Base-by-base conservation (phyloP, 768 basidiomycete species). In the Russula ochroleuca region DNA sequence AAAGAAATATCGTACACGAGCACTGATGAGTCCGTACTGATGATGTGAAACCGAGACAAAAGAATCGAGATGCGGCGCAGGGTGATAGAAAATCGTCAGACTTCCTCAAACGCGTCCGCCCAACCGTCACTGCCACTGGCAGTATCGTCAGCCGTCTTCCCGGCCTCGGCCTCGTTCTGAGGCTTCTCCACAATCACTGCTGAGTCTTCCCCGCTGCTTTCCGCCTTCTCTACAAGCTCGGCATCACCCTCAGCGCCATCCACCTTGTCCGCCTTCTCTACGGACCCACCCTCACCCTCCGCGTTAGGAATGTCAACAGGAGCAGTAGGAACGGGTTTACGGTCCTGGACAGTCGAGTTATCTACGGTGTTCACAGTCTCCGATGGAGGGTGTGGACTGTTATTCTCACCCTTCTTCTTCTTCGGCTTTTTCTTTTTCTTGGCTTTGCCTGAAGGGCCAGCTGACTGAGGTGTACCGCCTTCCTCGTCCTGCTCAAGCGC, bases 321-420 rank as follows among this genome's bases (percentile, higher is more conserved):
- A 40, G 25, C 5, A 35, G 56, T 14, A 47, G 38, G 9, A 38
- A 53, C 41, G 37, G 56, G 31, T 17, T 66, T 38, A 64, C 6
- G 9, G 38, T 43, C 62, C 65, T 66, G 62, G 49, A 28, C 62
- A 23, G 10, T 38, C 62, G 56, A 23, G 43, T 63, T 53, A 57
- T 66, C 51, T 54, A 35, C 52, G 14, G 31, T 21, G 56, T 53
- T 57, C 52, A 40, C 40, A 21, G 43, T 47, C 28, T 51, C 43
- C 37, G 59, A 43, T 41, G 59, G 37, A 43, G 37, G 37, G 48
- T 5, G 47, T 25, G 35, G 31, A 66, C 56, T 57, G 38, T 62
- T 61, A 49, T 57, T 66, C 59, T 67, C 57, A 66, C 64, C 64
- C 64, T 66, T 65, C 37, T 23, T 40, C 21, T 23, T 57, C 38